A percentile compares a stretch with the other conserved stretches of the same genome.
Conservation (phyloP, 495 filamentous ascomycete species). For the Daldinia caldariorum region DNA sequence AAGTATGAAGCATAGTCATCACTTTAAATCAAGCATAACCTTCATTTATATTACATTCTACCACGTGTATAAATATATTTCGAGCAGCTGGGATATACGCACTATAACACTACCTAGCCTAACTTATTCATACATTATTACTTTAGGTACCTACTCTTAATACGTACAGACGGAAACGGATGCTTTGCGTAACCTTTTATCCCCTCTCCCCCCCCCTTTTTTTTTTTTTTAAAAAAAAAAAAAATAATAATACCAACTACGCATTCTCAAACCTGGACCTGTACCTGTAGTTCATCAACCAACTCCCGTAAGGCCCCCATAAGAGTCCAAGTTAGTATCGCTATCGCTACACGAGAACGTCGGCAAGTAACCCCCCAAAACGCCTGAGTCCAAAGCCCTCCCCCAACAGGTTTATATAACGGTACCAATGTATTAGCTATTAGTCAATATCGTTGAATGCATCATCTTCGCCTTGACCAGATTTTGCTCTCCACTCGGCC, state of each 20-base stretch:
- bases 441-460: slow-evolving; percentile 48
- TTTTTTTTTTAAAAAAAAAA: slow-evolving; percentile 5
- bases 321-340: slow-evolving; percentile 28
- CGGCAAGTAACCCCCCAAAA: slow-evolving; percentile 31
- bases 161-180: background rate
- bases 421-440: slow-evolving; percentile 18
- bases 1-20: no score
- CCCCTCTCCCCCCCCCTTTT: slow-evolving; percentile 4
- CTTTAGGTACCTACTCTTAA: background rate
- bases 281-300: slow-evolving; percentile 28
- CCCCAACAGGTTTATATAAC: slow-evolving; percentile 12
- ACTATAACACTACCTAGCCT: background rate
- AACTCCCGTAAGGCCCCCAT: slow-evolving; percentile 12
- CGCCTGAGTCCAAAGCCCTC: slow-evolving; percentile 16
- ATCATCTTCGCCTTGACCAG: slow-evolving; percentile 48
- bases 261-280: slow-evolving; percentile 28
- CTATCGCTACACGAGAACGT: slow-evolving; percentile 17
- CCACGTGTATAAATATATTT: no score
- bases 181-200: background rate
- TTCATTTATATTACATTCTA: no score
- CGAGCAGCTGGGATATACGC: background rate
- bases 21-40: no score
- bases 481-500: slow-evolving; percentile 56
- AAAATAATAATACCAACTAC: slow-evolving; percentile 6
- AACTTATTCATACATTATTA: slow-evolving; percentile 8